Conservation (phyloP, 164 flowering plant species). For the Umbilicus rupestris region DNA sequence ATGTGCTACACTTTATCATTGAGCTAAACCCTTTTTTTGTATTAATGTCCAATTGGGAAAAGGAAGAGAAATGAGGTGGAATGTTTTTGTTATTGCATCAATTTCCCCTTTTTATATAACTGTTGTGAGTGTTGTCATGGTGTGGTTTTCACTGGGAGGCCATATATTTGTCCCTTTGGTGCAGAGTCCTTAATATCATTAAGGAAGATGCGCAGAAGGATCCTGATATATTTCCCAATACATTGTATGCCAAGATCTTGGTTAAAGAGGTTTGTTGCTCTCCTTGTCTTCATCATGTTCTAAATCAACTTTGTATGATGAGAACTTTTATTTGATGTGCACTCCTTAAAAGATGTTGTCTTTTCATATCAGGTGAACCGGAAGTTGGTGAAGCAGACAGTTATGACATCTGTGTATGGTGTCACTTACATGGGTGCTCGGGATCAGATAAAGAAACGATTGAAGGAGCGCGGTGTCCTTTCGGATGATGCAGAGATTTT, state of each 20-base stretch:
- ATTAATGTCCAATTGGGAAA: no score
- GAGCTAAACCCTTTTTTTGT: no score
- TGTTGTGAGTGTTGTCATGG: neutral
- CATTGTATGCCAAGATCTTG: constrained; percentile 47
- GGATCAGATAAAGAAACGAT: constrained; percentile 80
- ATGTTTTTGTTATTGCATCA: no score
- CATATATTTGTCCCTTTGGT: constrained; percentile 8
- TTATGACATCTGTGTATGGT: constrained; percentile 99
- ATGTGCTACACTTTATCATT: no score
- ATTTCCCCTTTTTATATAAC: no score
- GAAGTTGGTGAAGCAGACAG: constrained; percentile 96
- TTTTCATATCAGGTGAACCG: constrained; percentile 51
- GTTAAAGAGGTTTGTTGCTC: constrained; percentile 49
- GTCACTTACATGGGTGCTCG: constrained; percentile 95
- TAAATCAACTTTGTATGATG: neutral
- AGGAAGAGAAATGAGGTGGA: no score
- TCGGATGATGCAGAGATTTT: constrained; percentile 52
- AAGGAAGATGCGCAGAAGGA: constrained; percentile 64
- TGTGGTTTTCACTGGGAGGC: neutral
- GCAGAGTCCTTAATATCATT: constrained; percentile 94
- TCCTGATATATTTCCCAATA: constrained; percentile 50
- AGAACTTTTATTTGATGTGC: neutral
- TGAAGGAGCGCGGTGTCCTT: constrained; percentile 64
- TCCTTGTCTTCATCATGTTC: neutral
- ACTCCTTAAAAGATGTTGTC: neutral